Base-by-base conservation (phyloP, 306 rosid species). In the Nissolia schottii region DNA sequence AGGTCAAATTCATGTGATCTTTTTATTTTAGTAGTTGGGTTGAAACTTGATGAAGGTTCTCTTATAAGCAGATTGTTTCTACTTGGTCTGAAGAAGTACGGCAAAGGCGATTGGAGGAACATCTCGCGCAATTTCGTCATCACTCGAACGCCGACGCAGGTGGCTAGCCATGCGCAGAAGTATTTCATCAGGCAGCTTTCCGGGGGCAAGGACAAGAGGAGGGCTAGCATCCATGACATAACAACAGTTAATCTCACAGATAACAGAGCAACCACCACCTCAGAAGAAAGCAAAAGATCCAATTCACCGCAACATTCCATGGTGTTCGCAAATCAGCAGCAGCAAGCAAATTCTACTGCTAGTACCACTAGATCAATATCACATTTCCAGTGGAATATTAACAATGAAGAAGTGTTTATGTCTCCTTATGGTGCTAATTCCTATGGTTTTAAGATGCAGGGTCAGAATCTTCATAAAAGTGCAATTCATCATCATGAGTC, bases 91-190 rank as follows among this genome's bases (percentile, higher is more conserved):
- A 86, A 89, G 60, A 91, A 87, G 79, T 83, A 89, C 63, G 97
- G 97, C 28, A 94, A 91, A 78, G 97, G 99, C 0, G 99, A 94
- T 73, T 94, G 99, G 99, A 91, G 99, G 77, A 94, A 88, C 67
- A 94, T 92, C 19, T 92, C 97, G 0, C 82, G 96, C 19, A 89
- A 89, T 57, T 92, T 82, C 28, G 97, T 92, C 70, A 77, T 84
- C 0, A 86, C 90, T 48, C 62, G 97, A 58, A 92, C 97, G 1
- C 96, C 97, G 4, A 94, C 99, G 2, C 99, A 91, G 43, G 99
- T 94, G 12, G 99, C 99, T 16, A 94, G 99, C 34, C 99, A 94
- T 66, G 99, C 99, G 27, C 99, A 94, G 81, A 94, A 94, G 48
- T 94, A 87, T 85, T 89, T 94, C 86, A 87, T 94, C 49, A 70